Evolutionary conservation across 306 rosid genomes (phyloP), one percentile per base, ranked within the genome.

Genomic region (Dicorynia guianensis): DNA sequence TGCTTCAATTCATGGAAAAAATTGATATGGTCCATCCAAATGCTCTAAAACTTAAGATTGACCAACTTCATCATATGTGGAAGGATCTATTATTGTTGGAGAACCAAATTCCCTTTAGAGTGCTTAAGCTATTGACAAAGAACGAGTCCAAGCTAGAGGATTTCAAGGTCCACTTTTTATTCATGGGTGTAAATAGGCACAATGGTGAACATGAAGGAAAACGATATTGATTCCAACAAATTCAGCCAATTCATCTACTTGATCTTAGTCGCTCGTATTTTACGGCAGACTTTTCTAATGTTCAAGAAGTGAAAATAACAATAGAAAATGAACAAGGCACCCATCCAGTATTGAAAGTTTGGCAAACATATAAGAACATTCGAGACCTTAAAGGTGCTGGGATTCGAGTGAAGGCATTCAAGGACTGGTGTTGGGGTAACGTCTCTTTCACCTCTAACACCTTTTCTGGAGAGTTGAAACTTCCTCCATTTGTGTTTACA

Each of bases 81-180:
- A 50, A 18, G 18, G 42, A 74, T 39, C 1, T n/a, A 4, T 0
- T 0, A 0, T 20, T 63, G 63, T 63, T 63, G 55, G 79, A 63
- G 44, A 74, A 74, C 12, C 79, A 74, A 63, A 54, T 74, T 74
- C 63, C 63, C 18, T 19, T 5, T 0, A 38, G 18, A 48, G 8
- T 74, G 55, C 63, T 74, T 11, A 8, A 50, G 43, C 36, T 63
- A 36, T 15, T 74, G 25, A 12, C 71, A 33, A 9, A 63, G 14
- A 50, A 19, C 12, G 40, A 0, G 13, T 0, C 2, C 9, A 4
- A 35, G 6, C n/a, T 35, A 20, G 20, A 7, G 1, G 2, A 5
- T 7, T 14, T 14, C 1, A 2, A 13, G 11, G 1, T 10, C 5
- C 9, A 0, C 2, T 10, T 40, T 40, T 40, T 40, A 1, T 3